Evolutionary conservation across 257 asterid species (phyloP), one percentile per base, ranked within the genome.

Genomic region (Linaria vulgaris): DNA sequence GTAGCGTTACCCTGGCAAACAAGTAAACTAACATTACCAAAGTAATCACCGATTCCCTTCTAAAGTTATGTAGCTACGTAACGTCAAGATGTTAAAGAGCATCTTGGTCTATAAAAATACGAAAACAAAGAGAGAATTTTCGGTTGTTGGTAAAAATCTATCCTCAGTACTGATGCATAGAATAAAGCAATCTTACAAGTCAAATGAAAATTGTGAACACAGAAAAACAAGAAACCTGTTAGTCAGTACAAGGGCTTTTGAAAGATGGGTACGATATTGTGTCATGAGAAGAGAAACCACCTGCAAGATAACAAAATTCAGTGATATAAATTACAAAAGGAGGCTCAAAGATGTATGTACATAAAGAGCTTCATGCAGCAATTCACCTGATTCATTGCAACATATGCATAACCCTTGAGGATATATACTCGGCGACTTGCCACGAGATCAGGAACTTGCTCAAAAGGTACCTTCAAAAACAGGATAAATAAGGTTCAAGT

Each of bases 361-460:
- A n/a, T 14, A 59, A 52, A 59, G 54, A 61, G 66, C 8, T 66
- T 53, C 31, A 59, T 46, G 70, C 68, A 68, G 69, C 52, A 64
- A 52, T 61, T 74, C 69, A 90, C 99, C 96, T 94, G 97, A 72
- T 64, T 84, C 85, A 64, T 84, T 55, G 95, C 96, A 68, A 89
- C 92, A 77, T 90, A 94, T 31, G 99, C 99, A 68, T 78, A 63
- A 34, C 99, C 99, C 74, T 90, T 90, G 55, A 69, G 77, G 53
- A 94, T 74, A 78, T 73, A 87, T 53, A 90, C 99, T 63, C 91
- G 70, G 3, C 97, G 96, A 72, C 56, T 74, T 11, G 91, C 92
- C 59, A 90, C 99, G 69, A 90, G 95, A 62, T 94, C 96, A 8
- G 92, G 92, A 76, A 94, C 99, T 88, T 81, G 88, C 80, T 90